A percentile compares a stretch with the other conserved stretches of the same genome.
Conservation (phyloP, 106 monocot species). For the Dendrobium catenatum region DNA sequence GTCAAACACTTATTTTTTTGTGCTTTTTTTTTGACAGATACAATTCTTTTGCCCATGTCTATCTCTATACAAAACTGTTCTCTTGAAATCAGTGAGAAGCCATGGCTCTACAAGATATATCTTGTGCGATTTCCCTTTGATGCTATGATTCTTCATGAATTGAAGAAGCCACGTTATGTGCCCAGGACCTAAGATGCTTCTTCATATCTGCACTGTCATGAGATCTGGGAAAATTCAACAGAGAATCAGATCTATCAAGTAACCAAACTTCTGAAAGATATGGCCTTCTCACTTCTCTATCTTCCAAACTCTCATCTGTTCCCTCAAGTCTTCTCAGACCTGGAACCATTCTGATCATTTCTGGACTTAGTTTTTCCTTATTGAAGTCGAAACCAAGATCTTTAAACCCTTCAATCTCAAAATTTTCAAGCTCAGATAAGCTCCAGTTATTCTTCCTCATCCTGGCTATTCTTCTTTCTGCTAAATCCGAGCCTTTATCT, state of each 20-base stretch:
- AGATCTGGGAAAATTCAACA: constrained; percentile 5
- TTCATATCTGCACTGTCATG: constrained; percentile 13
- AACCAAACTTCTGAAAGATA: constrained; percentile 34
- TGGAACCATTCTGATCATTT: constrained; percentile 15
- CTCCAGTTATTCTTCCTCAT: constrained; percentile 11
- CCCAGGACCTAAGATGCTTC: constrained; percentile 22
- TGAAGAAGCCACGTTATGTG: no score
- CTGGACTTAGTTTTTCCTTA: constrained; percentile 11
- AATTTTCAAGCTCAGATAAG: constrained; percentile 23
- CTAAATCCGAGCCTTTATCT: not conserved
- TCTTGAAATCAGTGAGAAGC: no score
- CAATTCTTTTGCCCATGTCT: no score
- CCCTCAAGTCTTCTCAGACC: constrained; percentile 18
- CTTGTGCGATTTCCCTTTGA: no score
- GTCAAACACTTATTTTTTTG: no score
- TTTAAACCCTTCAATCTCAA: constrained; percentile 21
- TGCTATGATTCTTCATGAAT: no score
- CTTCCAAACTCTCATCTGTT: not conserved
- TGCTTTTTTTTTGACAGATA: no score
- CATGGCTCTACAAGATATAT: no score
- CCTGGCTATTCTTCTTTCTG: not conserved
- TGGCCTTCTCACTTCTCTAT: constrained; percentile 11
- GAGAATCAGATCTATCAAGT: not conserved
- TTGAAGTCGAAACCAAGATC: constrained; percentile 27
- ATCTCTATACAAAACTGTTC: no score